Evolutionary conservation across 2,329 filamentous ascomycete genomes (phyloP).

Genomic region (Grosmannia penicillata): DNA sequence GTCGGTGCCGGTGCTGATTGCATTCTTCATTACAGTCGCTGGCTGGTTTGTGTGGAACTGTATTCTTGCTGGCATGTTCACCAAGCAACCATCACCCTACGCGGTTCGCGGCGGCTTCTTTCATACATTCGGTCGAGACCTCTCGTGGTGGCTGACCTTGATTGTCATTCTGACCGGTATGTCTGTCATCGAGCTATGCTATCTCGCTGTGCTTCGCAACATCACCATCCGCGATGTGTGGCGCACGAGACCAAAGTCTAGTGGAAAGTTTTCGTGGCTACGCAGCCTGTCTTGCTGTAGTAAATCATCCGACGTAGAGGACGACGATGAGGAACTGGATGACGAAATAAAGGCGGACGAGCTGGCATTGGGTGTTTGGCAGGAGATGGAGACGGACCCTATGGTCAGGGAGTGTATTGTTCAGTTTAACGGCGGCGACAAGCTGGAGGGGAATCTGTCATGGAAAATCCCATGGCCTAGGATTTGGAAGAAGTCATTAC

Average conservation of each 20-base stretch:
- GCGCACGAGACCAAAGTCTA: slow-evolving; percentile 13
- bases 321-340: slow-evolving; percentile 8
- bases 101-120: slow-evolving; percentile 53
- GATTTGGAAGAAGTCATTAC: too few relatives aligned
- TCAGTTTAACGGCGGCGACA: slow-evolving; percentile 23
- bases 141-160: slow-evolving; percentile 59
- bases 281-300: slow-evolving; percentile 3
- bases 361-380: slow-evolving; percentile 40
- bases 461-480: too few relatives aligned
- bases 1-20: slow-evolving; percentile 42
- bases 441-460: slow-evolving; percentile 1
- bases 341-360: slow-evolving; percentile 18
- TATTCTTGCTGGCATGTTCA: slow-evolving; percentile 52
- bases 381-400: slow-evolving; percentile 40
- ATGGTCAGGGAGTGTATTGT: slow-evolving; percentile 25
- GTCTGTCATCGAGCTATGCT: slow-evolving; percentile 46
- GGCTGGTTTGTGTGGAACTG: slow-evolving; percentile 65
- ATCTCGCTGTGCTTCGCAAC: slow-evolving; percentile 32
- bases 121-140: slow-evolving; percentile 47
- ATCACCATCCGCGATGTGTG: slow-evolving; percentile 31
- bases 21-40: slow-evolving; percentile 39
- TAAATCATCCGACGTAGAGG: background rate
- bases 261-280: slow-evolving; percentile 9
- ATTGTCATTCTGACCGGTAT: slow-evolving; percentile 46
- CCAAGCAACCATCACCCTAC: slow-evolving; percentile 37